These are phyloP conservation scores for Verticillium albo-atrum DNA, from an alignment of 2,329 filamentous ascomycete genomes.

Conservation along the genomic window DNA sequence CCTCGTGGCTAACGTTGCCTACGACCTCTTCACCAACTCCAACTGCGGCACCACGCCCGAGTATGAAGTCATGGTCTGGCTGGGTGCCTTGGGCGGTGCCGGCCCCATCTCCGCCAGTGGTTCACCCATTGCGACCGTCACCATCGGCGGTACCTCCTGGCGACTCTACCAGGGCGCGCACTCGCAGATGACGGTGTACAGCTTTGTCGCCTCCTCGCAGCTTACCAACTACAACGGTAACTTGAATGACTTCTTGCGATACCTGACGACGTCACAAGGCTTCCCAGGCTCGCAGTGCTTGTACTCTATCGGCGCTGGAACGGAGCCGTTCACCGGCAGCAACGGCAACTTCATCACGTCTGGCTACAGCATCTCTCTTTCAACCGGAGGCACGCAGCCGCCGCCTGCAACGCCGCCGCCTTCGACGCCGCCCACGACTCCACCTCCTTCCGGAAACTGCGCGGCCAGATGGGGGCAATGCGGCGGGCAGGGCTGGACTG, in stretches of 20 bases:
- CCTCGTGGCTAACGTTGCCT: conserved; percentile 52
- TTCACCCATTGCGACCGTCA: conserved; percentile 46
- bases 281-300: conserved; percentile 47
- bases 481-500: conserved; percentile 18
- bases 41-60: conserved; percentile 37
- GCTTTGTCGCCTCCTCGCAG: conserved; percentile 34
- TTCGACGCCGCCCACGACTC: neutral
- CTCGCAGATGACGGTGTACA: conserved; percentile 54
- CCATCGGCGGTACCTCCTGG: conserved; percentile 47
- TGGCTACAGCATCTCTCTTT: conserved; percentile 3
- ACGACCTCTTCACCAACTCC: conserved; percentile 51
- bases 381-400: neutral
- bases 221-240: conserved; percentile 49
- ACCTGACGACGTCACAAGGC: conserved; percentile 42
- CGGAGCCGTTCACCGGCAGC: conserved; percentile 50
- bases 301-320: conserved; percentile 47
- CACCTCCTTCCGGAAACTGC: neutral
- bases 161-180: conserved; percentile 54
- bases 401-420: neutral
- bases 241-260: conserved; percentile 49
- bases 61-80: conserved; percentile 31
- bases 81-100: conserved; percentile 14
- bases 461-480: conserved; percentile 17
- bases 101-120: conserved; percentile 36
- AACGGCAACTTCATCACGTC: conserved; percentile 21